A percentile compares a stretch with the other conserved stretches of the same genome.
phyloP scores from a whole-genome alignment of 108 stramenopile species.

The Cyclotella baltica region DNA sequence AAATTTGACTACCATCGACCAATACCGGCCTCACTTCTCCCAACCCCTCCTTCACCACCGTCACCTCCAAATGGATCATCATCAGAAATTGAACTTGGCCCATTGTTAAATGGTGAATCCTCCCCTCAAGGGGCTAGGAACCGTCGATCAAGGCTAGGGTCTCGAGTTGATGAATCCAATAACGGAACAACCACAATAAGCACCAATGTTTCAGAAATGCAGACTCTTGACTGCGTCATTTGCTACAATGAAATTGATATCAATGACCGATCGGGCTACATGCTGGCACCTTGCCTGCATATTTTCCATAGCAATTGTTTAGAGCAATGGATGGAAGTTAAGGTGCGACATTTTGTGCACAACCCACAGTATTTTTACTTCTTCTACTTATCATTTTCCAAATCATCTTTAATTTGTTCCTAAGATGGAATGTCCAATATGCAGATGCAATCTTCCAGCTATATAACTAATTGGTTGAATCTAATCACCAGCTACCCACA shows the following conservation, averaged over 20 bases:
- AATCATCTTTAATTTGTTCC: background rate
- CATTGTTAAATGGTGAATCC: conserved; percentile 41
- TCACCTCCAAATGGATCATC: conserved; percentile 45
- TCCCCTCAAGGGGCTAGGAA: conserved; percentile 24
- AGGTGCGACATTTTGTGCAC: conserved; percentile 56
- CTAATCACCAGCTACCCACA: background rate
- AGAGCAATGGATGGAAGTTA: conserved; percentile 96
- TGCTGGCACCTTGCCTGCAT: conserved; percentile 98
- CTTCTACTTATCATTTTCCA: background rate
- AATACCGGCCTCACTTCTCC: conserved; percentile 78
- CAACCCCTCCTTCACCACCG: conserved; percentile 26
- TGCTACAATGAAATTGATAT: conserved; percentile 90
- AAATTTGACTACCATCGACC: conserved; percentile 95
- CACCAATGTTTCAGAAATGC: conserved; percentile 31
- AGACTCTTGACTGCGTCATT: conserved; percentile 88
- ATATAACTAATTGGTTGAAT: conserved; percentile 4
- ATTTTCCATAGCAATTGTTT: conserved; percentile 94
- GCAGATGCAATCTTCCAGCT: conserved; percentile 58
- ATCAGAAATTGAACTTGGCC: conserved; percentile 65
- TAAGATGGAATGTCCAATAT: conserved; percentile 94
- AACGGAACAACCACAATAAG: conserved; percentile 39
- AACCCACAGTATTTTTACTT: background rate
- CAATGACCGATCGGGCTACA: conserved; percentile 75
- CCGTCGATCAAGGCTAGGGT: conserved; percentile 39
- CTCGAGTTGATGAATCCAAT: conserved; percentile 30